These are phyloP conservation scores for Leccinum olivaceopallidum DNA, from an alignment of 768 basidiomycete species.

Conservation along the genomic window DNA sequence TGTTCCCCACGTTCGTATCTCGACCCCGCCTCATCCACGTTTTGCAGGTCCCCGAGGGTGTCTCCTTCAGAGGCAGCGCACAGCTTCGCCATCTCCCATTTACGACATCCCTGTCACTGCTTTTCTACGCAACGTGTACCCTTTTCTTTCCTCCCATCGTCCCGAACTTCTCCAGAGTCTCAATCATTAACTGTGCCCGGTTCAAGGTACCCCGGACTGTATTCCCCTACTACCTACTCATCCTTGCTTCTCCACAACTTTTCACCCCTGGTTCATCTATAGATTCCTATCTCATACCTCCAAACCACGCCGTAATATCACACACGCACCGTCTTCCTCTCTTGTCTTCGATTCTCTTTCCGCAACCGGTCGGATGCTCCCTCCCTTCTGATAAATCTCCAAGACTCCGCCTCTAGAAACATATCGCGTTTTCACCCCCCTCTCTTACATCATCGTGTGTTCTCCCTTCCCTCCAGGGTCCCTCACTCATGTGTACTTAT, in stretches of 20 bases:
- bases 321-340: conserved; percentile 21
- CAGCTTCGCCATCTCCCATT: conserved; percentile 23
- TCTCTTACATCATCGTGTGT: conserved; percentile 25
- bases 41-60: conserved; percentile 28
- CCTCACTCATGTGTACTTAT: conserved; percentile 30
- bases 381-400: conserved; percentile 24
- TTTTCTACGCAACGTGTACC: conserved; percentile 26
- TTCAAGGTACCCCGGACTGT: conserved; percentile 31
- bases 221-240: conserved; percentile 17
- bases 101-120: conserved; percentile 26
- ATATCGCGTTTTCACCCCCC: conserved; percentile 14
- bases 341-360: conserved; percentile 22
- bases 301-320: conserved; percentile 28
- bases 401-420: conserved; percentile 20
- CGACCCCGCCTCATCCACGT: conserved; percentile 28
- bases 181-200: conserved; percentile 25
- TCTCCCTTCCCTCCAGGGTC: conserved; percentile 16
- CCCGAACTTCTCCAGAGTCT: conserved; percentile 16
- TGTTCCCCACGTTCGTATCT: conserved; percentile 27
- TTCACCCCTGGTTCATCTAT: conserved; percentile 22
- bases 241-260: conserved; percentile 20
- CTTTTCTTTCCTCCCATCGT: conserved; percentile 17
- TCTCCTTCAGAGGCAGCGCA: conserved; percentile 14
- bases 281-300: conserved; percentile 28
- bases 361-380: conserved; percentile 21